Evolutionary conservation across 441 rosid genomes (phyloP), one percentile per base, ranked within the genome.

Genomic region (Pelargonium cotyledonis): DNA sequence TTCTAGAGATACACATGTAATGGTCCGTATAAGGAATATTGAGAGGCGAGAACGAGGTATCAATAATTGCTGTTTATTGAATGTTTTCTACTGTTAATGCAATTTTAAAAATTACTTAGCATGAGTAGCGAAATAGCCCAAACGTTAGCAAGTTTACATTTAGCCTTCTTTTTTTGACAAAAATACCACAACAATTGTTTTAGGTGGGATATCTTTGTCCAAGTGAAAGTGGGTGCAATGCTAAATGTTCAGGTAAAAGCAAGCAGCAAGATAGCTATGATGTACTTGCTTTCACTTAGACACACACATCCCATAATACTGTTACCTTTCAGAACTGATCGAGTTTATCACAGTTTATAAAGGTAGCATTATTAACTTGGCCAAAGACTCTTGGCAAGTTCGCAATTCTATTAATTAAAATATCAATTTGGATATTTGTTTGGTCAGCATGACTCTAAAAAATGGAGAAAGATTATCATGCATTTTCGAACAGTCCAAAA

Each of bases 21-120:
- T 79, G 78, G 97, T 92, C 72, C 87, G 96, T 57, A 78, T 95
- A 77, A 91, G 86, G 79, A 85, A 14, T 75, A 78, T 89, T 65
- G 97, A 89, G 72, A 81, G 96, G 81, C 89, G 99, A 71, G 99
- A 95, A 83, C 83, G 95, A 83, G 95, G 95, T 89, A 86, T 58
- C 18, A 57, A 41, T 18, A 31, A 8, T 8, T 58, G 12, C 31
- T 58, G 4, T 6, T 49, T 51, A 16, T 49, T 31, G 1, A 58
- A 8, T 23, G 29, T 63, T 63, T 62, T 23, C 5, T 14, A 3
- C 41, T 23, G 21, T 18, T 23, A 38, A 51, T 21, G 29, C 15
- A 63, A 38, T 46, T 58, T 0, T 65, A 43, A 53, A 67, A n/a
- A 11, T 57, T 11, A 23, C 26, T 23, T 2, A 0, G 26, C 26